Conservation (phyloP, 1,139 yeast genomes). For the Candida albicans region DNA sequence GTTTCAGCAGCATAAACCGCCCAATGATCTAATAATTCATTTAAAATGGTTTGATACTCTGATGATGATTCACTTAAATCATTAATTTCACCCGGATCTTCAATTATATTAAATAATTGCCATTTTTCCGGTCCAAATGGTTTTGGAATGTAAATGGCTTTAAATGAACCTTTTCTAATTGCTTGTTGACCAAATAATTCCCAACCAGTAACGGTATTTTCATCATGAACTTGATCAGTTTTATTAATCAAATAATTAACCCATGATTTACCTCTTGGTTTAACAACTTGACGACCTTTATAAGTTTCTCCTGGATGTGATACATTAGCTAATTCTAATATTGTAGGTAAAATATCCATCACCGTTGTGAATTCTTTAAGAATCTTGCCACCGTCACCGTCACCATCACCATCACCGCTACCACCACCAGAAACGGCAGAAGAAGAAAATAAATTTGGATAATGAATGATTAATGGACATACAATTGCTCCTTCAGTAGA, state of each 20-base stretch:
- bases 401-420: not conserved
- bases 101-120: constrained; percentile 46
- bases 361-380: constrained; percentile 48
- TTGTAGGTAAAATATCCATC: constrained; percentile 58
- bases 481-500: constrained; percentile 58
- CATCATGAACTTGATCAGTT: constrained; percentile 36
- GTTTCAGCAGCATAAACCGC: constrained; percentile 54
- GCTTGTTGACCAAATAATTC: constrained; percentile 59
- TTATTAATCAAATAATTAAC: constrained; percentile 26
- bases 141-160: constrained; percentile 49
- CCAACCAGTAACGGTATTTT: constrained; percentile 56
- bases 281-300: constrained; percentile 38
- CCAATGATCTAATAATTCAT: constrained; percentile 49
- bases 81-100: constrained; percentile 49
- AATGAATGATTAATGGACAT: constrained; percentile 49
- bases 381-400: constrained; percentile 27
- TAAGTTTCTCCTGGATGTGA: constrained; percentile 43
- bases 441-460: constrained; percentile 29
- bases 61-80: constrained; percentile 33
- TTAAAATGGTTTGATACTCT: constrained; percentile 29
- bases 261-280: constrained; percentile 47
- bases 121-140: constrained; percentile 52
- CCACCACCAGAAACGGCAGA: too few species aligned
- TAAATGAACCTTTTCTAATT: constrained; percentile 49
- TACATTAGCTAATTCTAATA: constrained; percentile 48